Conservation (phyloP, 257 asterid species). For the Mitragyna speciosa region DNA sequence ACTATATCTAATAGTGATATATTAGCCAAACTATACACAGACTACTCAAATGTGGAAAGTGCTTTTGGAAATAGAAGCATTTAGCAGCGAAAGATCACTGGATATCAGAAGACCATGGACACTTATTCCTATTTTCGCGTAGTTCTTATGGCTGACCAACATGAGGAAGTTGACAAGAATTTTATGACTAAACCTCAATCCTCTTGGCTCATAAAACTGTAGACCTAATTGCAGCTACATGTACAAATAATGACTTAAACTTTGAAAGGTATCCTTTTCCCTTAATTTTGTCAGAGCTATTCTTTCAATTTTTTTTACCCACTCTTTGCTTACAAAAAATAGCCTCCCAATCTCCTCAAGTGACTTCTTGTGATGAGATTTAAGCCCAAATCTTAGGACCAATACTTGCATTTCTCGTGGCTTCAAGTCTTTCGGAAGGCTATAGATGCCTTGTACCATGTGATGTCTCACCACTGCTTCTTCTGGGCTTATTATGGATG, state of each 20-base stretch:
- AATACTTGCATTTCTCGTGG: constrained; percentile 66
- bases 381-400: constrained; percentile 70
- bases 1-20: not conserved
- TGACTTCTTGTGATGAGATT: constrained; percentile 50
- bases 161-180: not conserved
- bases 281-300: constrained; percentile 62
- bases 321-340: constrained; percentile 79
- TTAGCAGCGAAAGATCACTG: not conserved
- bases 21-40: not conserved
- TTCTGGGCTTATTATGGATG: constrained; percentile 55
- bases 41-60: not conserved
- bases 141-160: not conserved
- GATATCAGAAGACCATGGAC: not conserved
- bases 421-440: constrained; percentile 60
- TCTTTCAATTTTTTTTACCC: constrained; percentile 77
- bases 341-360: constrained; percentile 77
- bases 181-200: not conserved
- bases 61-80: not conserved
- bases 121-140: not conserved
- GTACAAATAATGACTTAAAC: constrained; percentile 49
- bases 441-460: constrained; percentile 41
- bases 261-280: constrained; percentile 37
- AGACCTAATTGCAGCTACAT: constrained; percentile 20
- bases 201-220: not conserved
- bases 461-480: constrained; percentile 52